Base-by-base conservation (phyloP, 805 yeast genomes). In the Ascoidea tarda region DNA sequence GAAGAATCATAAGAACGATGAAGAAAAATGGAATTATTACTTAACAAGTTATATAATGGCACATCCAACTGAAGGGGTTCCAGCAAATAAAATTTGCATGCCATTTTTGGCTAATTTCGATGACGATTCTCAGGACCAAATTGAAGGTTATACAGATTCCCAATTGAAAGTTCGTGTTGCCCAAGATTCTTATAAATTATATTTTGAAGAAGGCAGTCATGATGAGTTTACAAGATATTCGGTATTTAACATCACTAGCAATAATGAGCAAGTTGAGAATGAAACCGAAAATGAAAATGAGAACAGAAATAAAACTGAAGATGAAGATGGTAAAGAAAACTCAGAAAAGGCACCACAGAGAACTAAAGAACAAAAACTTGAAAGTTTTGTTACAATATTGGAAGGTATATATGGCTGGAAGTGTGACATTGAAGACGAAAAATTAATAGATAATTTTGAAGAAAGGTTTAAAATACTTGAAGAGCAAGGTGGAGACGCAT, bases 41-140 rank as follows among this genome's bases (percentile, higher is more conserved):
- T 76, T 93, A 50, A 91, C 98, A 0, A 86, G 95, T 47, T 93
- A 85, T 66, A 78, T 90, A 47, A 84, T 93, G 86, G 84, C 96
- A 3, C 95, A 88, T 61, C 98, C 99, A 46, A 93, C 99, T 2
- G 99, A 93, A 66, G 98, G 98, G 33, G 84, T 93, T 16, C 82
- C 88, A 16, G 79, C 87, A 16, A 81, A 84, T 47, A 81, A 80
- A 58, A 76, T 93, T 52, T 76, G 77, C 57, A 73, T 87, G 66
- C 98, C 98, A 32, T 85, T 91, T 66, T 70, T 87, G 58, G 83
- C 80, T 59, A 75, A 72, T 51, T 68, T 81, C 49, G 78, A 79
- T 49, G 74, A 70, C 50, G 77, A 78, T 8, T 81, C 72, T 48
- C 79, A 74, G 51, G 84, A 78, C 16, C 70, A 69, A 55, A 69